A percentile compares a stretch with the other conserved stretches of the same genome.
Evolutionary conservation across 2,329 filamentous ascomycete species (phyloP).

Genomic region (Didymella arachidicola): DNA sequence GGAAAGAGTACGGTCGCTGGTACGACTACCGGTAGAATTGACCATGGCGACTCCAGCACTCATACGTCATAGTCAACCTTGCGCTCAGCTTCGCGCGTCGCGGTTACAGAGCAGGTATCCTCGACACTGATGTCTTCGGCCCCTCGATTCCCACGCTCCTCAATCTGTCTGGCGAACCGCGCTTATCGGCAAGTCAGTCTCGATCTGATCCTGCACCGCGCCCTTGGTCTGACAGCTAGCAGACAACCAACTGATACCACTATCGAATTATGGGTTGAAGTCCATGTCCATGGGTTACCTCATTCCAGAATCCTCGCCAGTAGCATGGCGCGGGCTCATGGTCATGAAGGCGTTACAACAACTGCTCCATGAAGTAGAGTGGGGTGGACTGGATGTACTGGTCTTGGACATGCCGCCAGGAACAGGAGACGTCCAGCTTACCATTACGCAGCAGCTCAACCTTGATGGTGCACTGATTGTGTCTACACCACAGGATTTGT

Average conservation of each 20-base stretch:
- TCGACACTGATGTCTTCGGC: conserved; percentile 97
- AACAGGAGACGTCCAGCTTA: conserved; percentile 94
- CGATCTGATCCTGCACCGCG: not conserved
- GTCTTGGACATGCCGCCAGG: conserved; percentile 92
- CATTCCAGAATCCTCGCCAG: conserved; percentile 77
- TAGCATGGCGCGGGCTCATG: conserved; percentile 97
- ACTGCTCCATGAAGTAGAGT: conserved; percentile 92
- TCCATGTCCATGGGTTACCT: conserved; percentile 99
- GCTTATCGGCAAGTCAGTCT: conserved; percentile 72
- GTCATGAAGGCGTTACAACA: conserved; percentile 97
- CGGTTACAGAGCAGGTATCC: conserved; percentile 82
- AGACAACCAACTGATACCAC: conserved; percentile 83
- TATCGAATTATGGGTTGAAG: conserved; percentile 94
- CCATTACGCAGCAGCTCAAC: conserved; percentile 94
- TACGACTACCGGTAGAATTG: conserved; percentile 40
- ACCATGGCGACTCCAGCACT: not conserved
- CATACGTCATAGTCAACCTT: conserved; percentile 67
- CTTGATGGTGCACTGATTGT: conserved; percentile 87
- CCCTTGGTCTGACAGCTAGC: conserved; percentile 13
- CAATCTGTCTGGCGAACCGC: conserved; percentile 79
- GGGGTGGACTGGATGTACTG: conserved; percentile 86
- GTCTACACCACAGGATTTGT: conserved; percentile 91
- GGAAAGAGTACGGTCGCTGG: conserved; percentile 94
- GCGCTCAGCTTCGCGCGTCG: conserved; percentile 84
- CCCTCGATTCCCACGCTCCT: conserved; percentile 92